phyloP scores from a whole-genome alignment of 2,329 filamentous ascomycete genomes.

The Geosmithia flava region DNA sequence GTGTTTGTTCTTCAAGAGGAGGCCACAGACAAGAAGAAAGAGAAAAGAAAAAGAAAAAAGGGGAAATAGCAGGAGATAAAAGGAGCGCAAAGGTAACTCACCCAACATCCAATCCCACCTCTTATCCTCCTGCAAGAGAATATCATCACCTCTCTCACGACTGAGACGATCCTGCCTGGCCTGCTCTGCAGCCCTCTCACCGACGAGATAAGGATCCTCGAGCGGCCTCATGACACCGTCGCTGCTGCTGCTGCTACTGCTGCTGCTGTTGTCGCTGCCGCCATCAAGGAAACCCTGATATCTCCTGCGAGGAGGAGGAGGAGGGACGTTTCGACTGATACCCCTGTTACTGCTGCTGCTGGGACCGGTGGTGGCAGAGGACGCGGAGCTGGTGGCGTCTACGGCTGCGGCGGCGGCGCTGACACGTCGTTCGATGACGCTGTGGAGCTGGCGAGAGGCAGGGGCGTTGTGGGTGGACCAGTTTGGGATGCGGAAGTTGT shows the following conservation, averaged over 20 bases:
- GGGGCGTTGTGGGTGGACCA: constrained; percentile 45
- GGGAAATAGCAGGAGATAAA: neutral
- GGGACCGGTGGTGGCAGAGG: neutral
- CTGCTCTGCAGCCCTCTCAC: constrained; percentile 47
- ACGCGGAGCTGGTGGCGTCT: constrained; percentile 9
- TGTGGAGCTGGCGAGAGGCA: constrained; percentile 47
- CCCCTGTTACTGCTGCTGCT: constrained; percentile 5
- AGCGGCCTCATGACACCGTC: constrained; percentile 16
- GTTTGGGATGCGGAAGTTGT: constrained; percentile 42
- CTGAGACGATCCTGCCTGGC: constrained; percentile 44
- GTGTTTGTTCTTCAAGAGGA: neutral
- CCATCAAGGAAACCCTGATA: neutral
- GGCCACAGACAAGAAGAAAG: too few relatives aligned
- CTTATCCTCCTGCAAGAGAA: constrained; percentile 42
- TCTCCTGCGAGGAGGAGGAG: neutral
- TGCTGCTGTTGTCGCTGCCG: neutral
- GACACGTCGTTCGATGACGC: constrained; percentile 50
- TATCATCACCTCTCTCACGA: constrained; percentile 40
- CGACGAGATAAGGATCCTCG: constrained; percentile 57
- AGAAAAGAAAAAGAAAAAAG: too few relatives aligned
- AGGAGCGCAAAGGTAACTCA: constrained; percentile 19
- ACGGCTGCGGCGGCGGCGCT: constrained; percentile 17
- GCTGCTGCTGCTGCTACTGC: neutral
- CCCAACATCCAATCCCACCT: constrained; percentile 50
- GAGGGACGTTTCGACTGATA: too few relatives aligned